Evolutionary conservation across 345 rosid species (phyloP).

Genomic region (Hibiscus syriacus): DNA sequence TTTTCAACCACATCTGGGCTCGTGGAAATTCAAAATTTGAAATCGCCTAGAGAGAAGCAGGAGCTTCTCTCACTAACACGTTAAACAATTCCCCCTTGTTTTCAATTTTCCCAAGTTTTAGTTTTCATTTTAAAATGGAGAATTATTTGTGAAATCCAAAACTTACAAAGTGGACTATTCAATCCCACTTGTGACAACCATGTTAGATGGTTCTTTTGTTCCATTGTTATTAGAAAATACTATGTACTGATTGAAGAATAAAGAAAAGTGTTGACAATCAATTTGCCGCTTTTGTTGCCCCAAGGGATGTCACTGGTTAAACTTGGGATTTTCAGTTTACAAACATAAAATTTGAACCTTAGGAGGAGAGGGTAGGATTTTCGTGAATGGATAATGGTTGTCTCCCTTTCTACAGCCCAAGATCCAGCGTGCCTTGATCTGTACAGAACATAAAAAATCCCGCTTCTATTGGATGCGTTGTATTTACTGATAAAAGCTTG

Average conservation of each 20-base stretch:
- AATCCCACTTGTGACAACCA: background rate
- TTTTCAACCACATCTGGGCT: no score
- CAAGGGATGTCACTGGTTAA: background rate
- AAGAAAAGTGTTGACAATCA: background rate
- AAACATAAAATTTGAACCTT: background rate
- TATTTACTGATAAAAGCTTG: background rate
- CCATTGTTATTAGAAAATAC: background rate
- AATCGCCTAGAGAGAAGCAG: no score
- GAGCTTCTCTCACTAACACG: no score
- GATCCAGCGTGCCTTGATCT: background rate
- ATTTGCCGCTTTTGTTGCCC: background rate
- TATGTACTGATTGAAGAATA: background rate
- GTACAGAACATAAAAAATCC: slow-evolving; percentile 1
- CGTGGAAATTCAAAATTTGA: no score
- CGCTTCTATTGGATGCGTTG: background rate
- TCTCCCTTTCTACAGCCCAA: background rate
- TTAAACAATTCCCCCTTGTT: background rate
- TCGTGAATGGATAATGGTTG: background rate
- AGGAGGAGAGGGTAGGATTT: slow-evolving; percentile 1
- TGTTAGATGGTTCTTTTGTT: background rate
- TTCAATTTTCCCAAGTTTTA: background rate
- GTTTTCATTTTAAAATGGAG: background rate
- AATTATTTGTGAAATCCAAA: background rate
- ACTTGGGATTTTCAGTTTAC: background rate
- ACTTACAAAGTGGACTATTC: background rate